Evolutionary conservation across 805 yeast genomes (phyloP).

Genomic region (Candida argentea): DNA sequence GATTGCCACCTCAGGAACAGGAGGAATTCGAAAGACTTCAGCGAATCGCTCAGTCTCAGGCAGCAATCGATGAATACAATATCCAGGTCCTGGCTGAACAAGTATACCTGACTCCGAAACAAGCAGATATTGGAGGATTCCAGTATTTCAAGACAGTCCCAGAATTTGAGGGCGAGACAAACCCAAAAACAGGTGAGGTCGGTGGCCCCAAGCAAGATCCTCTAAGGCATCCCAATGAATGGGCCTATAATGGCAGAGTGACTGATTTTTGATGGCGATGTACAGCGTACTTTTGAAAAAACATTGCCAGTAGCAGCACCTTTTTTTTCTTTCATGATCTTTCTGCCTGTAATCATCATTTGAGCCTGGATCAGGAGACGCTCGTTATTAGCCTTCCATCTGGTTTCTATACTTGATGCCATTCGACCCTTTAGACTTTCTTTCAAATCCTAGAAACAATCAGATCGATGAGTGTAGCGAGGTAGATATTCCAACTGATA

Average conservation of each 20-base stretch:
- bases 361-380: no score
- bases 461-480: no score
- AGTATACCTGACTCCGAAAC: constrained; percentile 21
- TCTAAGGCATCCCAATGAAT: constrained; percentile 70
- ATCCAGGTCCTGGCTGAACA: constrained; percentile 22
- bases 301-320: no score
- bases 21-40: constrained; percentile 87
- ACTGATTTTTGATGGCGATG: constrained; percentile 97
- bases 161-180: constrained; percentile 89
- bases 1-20: constrained; percentile 70
- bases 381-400: neutral
- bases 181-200: constrained; percentile 89
- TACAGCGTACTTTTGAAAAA: no score
- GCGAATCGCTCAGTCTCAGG: constrained; percentile 67
- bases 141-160: constrained; percentile 72
- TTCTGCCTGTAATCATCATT: no score
- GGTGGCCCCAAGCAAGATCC: constrained; percentile 99
- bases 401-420: constrained; percentile 14
- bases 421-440: constrained; percentile 34
- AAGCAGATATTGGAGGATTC: constrained; percentile 51
- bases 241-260: constrained; percentile 92
- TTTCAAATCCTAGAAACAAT: no score
- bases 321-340: no score
- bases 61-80: constrained; percentile 69
- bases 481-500: neutral